phyloP scores from a whole-genome alignment of 345 rosid species.

The Noccaea caerulescens region DNA sequence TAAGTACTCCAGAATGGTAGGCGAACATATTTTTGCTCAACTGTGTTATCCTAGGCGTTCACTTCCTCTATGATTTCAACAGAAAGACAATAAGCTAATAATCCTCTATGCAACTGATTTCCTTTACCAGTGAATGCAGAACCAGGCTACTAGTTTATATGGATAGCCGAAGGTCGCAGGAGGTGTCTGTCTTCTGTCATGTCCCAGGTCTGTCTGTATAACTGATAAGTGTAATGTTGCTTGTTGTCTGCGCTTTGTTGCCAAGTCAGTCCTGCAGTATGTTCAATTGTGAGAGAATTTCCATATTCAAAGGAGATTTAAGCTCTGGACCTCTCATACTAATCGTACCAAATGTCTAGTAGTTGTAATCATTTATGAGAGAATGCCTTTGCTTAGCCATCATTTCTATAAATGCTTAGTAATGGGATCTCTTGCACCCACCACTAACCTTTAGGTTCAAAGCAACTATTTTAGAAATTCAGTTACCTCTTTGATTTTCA shows the following conservation, averaged over 20 bases:
- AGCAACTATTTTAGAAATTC: too few relatives aligned
- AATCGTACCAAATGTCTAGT: slow-evolving; percentile 77
- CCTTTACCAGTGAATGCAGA: slow-evolving; percentile 25
- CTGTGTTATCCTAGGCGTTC: neutral
- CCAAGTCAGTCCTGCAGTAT: neutral
- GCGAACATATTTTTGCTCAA: neutral
- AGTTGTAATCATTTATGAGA: too few relatives aligned
- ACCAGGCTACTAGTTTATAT: slow-evolving; percentile 19
- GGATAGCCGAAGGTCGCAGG: slow-evolving; percentile 4
- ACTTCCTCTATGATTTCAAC: neutral
- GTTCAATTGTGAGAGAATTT: neutral
- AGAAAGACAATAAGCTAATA: neutral
- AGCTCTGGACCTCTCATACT: slow-evolving; percentile 88
- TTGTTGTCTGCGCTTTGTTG: slow-evolving; percentile 5
- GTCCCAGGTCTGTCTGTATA: slow-evolving; percentile 33
- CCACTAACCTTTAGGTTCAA: too few relatives aligned
- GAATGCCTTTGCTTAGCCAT: too few relatives aligned
- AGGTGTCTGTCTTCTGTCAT: slow-evolving; percentile 8
- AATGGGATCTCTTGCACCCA: too few relatives aligned
- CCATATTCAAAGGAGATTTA: slow-evolving; percentile 34
- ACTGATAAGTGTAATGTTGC: neutral
- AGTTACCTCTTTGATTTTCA: too few relatives aligned
- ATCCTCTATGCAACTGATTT: neutral
- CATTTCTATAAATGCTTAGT: too few relatives aligned
- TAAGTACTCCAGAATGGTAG: slow-evolving; percentile 49